phyloP scores from a whole-genome alignment of 2,329 filamentous ascomycete species.

The Triangularia setosa region DNA sequence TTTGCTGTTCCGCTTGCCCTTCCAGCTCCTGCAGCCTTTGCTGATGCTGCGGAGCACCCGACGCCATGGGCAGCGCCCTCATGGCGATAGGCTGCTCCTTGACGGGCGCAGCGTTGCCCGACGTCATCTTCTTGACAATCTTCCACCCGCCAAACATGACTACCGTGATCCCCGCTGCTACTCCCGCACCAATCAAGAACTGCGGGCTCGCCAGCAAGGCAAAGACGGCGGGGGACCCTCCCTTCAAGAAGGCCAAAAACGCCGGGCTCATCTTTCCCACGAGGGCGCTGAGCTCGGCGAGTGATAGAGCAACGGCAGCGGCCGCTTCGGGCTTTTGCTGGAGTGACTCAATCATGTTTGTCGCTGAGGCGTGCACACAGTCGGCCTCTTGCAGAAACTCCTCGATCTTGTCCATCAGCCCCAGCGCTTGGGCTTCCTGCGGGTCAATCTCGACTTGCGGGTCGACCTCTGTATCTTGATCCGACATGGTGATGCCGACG shows the following conservation, averaged over 20 bases:
- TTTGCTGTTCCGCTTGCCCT: constrained; percentile 9
- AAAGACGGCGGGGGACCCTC: constrained; percentile 79
- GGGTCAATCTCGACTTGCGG: constrained; percentile 58
- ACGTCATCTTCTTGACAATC: constrained; percentile 81
- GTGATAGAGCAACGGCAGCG: constrained; percentile 85
- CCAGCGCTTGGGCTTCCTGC: constrained; percentile 37
- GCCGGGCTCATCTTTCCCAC: constrained; percentile 80
- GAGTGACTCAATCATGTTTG: constrained; percentile 71
- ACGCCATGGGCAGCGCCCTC: constrained; percentile 14
- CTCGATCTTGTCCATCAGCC: constrained; percentile 72
- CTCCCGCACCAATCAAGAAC: constrained; percentile 87
- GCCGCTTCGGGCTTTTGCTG: constrained; percentile 78
- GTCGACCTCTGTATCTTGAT: constrained; percentile 25
- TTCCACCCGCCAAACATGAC: constrained; percentile 96
- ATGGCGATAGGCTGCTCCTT: constrained; percentile 29
- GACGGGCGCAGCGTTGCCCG: constrained; percentile 32
- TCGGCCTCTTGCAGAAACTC: constrained; percentile 78
- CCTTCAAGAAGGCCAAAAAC: constrained; percentile 71
- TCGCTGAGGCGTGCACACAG: constrained; percentile 80
- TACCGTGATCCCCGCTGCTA: constrained; percentile 88
- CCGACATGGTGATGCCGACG: not conserved
- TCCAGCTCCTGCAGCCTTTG: constrained; percentile 1
- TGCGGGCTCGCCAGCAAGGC: constrained; percentile 84
- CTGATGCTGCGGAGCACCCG: not conserved
- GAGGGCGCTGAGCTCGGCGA: constrained; percentile 84